phyloP scores from a whole-genome alignment of 2,329 filamentous ascomycete genomes.

The Penicillium sp. region DNA sequence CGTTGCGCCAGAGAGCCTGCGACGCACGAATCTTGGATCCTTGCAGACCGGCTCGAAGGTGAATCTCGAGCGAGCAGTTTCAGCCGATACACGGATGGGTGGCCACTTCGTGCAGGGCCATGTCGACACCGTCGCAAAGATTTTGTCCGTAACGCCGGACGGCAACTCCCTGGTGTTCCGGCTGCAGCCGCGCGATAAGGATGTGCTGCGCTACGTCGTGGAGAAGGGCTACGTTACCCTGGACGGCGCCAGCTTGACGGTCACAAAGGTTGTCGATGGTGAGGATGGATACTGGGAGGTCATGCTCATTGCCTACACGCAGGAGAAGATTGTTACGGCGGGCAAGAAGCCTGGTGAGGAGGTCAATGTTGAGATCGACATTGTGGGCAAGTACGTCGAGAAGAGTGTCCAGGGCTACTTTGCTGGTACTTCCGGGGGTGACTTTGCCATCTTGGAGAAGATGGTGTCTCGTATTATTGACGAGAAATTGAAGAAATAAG shows the following conservation, averaged over 20 bases:
- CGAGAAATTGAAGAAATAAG: conserved; percentile 58
- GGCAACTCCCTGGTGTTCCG: conserved; percentile 89
- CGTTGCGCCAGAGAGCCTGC: conserved; percentile 91
- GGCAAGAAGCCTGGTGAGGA: conserved; percentile 76
- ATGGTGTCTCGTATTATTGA: conserved; percentile 76
- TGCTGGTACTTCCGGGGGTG: conserved; percentile 41
- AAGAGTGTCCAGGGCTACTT: conserved; percentile 88
- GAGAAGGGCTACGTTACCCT: conserved; percentile 96
- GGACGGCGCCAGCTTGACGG: conserved; percentile 90
- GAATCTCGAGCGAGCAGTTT: conserved; percentile 92
- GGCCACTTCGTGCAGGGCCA: conserved; percentile 98
- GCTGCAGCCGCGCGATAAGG: conserved; percentile 69
- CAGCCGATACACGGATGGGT: conserved; percentile 90
- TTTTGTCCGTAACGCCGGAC: conserved; percentile 73
- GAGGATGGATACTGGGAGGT: conserved; percentile 87
- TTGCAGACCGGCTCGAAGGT: conserved; percentile 68
- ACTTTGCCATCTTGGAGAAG: conserved; percentile 64
- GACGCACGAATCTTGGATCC: conserved; percentile 87
- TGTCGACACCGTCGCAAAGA: conserved; percentile 83
- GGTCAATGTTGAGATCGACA: conserved; percentile 92
- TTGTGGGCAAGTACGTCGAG: conserved; percentile 66
- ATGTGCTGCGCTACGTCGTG: conserved; percentile 81
- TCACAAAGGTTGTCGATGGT: conserved; percentile 80
- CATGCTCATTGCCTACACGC: conserved; percentile 96
- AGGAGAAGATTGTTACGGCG: conserved; percentile 84